Evolutionary conservation across 306 rosid genomes (phyloP), one percentile per base, ranked within the genome.

Genomic region (Mimosa bimucronata): DNA sequence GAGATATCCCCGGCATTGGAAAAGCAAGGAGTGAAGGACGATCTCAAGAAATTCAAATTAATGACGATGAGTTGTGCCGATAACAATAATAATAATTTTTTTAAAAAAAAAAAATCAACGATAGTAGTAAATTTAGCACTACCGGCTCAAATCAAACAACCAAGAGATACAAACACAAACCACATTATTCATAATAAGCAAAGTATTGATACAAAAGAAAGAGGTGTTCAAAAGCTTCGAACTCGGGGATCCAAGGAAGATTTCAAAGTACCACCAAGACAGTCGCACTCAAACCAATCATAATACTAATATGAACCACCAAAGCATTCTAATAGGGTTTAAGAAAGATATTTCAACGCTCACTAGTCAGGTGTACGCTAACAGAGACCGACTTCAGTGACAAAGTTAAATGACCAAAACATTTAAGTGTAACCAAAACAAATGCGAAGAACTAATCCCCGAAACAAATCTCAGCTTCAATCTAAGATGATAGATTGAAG

Each of bases 191-290:
- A 44, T 7, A 64, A 14, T 14, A 61, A 28, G 67, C n/a, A 28
- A 28, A 61, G 38, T 14, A 61, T 6, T 28, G n/a, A 9, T 9
- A 19, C 40, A 61, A 2, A 67, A 40, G 37, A 40, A 38, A 11
- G 18, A n/a, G 18, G 45, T 38, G 69, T 40, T 26, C 29, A 53
- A 71, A 84, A 66, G 19, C 40, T 76, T 26, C 34, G 42, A 62
- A 83, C 34, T 57, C 16, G 77, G 48, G 34, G 34, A 18, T 77
- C 19, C 25, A 66, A 5, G 4, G 46, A 74, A 74, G 58, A 71
- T 62, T 53, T 78, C 37, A 31, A 62, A 80, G 57, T 58, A 74
- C 44, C 25, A 46, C 26, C 28, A 67, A 57, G 30, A 23, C 60
- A 53, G 64, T 25, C 12, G 8, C 46, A 25, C 19, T 3, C 10